These are phyloP conservation scores for Dactylellina cionopaga DNA, from an alignment of 2,329 filamentous ascomycete genomes.

Conservation along the genomic window DNA sequence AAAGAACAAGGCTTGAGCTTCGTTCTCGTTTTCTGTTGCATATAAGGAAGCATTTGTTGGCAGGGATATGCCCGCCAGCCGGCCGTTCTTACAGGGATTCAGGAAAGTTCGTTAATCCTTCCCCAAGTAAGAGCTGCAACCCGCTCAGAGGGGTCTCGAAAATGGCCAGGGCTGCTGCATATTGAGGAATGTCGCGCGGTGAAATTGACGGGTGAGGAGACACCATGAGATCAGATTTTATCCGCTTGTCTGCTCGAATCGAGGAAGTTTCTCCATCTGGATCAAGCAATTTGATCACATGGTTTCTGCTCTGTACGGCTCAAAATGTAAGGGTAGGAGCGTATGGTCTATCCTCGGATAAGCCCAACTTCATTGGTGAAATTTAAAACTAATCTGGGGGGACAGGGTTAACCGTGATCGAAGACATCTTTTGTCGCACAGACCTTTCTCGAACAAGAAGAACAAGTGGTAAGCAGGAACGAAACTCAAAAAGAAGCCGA, in stretches of 20 bases:
- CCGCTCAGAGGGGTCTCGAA: slow-evolving; percentile 23
- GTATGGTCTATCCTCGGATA: slow-evolving; percentile 20
- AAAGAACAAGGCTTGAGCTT: slow-evolving; percentile 34
- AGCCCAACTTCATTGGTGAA: slow-evolving; percentile 20
- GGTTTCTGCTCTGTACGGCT: slow-evolving; percentile 28
- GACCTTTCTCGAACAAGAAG: slow-evolving; percentile 35
- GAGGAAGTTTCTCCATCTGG: slow-evolving; percentile 33
- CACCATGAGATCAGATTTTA: slow-evolving; percentile 50
- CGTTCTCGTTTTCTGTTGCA: slow-evolving; percentile 48
- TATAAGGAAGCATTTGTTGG: slow-evolving; percentile 45
- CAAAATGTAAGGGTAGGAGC: slow-evolving; percentile 7
- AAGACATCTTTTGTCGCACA: slow-evolving; percentile 40
- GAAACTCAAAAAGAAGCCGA: background rate
- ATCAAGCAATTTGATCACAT: slow-evolving; percentile 36
- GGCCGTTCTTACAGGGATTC: slow-evolving; percentile 41
- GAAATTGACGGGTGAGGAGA: slow-evolving; percentile 38
- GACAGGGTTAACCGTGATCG: slow-evolving; percentile 24
- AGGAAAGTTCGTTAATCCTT: slow-evolving; percentile 39
- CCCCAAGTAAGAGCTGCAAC: slow-evolving; percentile 23
- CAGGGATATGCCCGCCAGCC: slow-evolving; percentile 42
- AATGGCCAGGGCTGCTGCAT: slow-evolving; percentile 21
- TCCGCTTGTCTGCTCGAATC: slow-evolving; percentile 38
- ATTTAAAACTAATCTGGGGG: slow-evolving; percentile 47
- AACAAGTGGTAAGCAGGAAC: background rate
- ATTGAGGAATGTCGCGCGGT: slow-evolving; percentile 39